Conservation (phyloP, 768 basidiomycete genomes). For the Pleurotus djamor region DNA sequence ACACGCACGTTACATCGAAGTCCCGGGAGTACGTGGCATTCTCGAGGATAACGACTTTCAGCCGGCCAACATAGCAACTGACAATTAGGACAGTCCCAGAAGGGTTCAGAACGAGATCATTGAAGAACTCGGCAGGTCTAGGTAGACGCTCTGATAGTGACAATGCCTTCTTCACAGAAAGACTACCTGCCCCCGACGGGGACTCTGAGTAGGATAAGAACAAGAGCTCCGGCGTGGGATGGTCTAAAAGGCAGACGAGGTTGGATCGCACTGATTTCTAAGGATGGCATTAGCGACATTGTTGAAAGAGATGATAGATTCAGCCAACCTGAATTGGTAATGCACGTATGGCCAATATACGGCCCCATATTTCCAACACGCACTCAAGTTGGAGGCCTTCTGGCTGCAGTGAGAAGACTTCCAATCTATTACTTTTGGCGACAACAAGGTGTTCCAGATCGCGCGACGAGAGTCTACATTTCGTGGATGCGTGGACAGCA, state of each 20-base stretch:
- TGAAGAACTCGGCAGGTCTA: constrained; percentile 71
- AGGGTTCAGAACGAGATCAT: constrained; percentile 64
- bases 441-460: constrained; percentile 65
- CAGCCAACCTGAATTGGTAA: constrained; percentile 51
- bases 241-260: constrained; percentile 68
- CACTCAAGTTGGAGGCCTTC: constrained; percentile 63
- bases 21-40: constrained; percentile 53
- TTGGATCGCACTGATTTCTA: constrained; percentile 41
- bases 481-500: constrained; percentile 67
- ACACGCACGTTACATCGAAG: constrained; percentile 62
- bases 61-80: constrained; percentile 67
- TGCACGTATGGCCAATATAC: constrained; percentile 52
- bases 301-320: neutral
- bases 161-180: constrained; percentile 42
- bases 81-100: constrained; percentile 58
- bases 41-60: constrained; percentile 60
- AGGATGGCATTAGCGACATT: constrained; percentile 11
- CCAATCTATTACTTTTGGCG: constrained; percentile 62
- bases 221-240: constrained; percentile 73
- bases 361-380: constrained; percentile 67
- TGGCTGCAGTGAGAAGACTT: constrained; percentile 63
- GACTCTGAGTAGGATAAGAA: constrained; percentile 52
- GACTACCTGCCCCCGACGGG: constrained; percentile 24
- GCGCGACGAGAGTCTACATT: constrained; percentile 54
- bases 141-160: constrained; percentile 54